phyloP scores from a whole-genome alignment of 768 basidiomycete genomes.

The Serendipita sp. region DNA sequence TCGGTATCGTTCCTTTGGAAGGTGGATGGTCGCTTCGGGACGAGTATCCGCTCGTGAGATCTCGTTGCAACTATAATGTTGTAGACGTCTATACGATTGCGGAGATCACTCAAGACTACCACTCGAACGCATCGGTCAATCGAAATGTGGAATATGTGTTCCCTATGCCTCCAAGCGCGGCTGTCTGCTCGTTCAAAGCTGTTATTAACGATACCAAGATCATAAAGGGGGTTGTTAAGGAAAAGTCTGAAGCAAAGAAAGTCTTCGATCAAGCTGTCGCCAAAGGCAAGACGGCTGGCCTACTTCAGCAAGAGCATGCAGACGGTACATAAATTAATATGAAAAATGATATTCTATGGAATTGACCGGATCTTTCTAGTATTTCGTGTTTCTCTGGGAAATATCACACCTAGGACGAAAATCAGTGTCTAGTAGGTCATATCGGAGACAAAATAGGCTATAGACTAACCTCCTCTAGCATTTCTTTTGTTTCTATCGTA shows the following conservation, averaged over 20 bases:
- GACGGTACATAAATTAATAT: not conserved
- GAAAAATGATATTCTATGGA: no score
- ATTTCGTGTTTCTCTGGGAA: no score
- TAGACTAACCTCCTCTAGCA: not conserved
- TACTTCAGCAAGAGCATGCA: conserved; percentile 9
- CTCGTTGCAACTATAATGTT: not conserved
- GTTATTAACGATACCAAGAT: conserved; percentile 27
- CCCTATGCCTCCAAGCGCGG: conserved; percentile 39
- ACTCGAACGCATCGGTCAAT: not conserved
- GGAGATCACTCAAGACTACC: conserved; percentile 5
- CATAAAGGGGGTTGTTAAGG: conserved; percentile 24
- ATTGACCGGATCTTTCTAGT: no score
- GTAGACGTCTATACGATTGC: not conserved
- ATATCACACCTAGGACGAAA: no score
- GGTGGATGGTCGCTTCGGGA: not conserved
- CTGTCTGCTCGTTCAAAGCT: conserved; percentile 17
- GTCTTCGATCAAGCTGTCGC: no score
- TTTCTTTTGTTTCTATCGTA: conserved; percentile 5
- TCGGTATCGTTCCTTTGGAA: no score
- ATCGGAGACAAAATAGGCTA: no score
- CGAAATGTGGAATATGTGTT: conserved; percentile 30
- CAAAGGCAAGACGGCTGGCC: not conserved
- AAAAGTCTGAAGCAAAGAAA: conserved; percentile 9
- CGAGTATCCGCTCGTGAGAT: not conserved
- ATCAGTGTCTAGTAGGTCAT: no score